Conservation (phyloP, 2,329 filamentous ascomycete genomes). For the Penicillium sp. region DNA sequence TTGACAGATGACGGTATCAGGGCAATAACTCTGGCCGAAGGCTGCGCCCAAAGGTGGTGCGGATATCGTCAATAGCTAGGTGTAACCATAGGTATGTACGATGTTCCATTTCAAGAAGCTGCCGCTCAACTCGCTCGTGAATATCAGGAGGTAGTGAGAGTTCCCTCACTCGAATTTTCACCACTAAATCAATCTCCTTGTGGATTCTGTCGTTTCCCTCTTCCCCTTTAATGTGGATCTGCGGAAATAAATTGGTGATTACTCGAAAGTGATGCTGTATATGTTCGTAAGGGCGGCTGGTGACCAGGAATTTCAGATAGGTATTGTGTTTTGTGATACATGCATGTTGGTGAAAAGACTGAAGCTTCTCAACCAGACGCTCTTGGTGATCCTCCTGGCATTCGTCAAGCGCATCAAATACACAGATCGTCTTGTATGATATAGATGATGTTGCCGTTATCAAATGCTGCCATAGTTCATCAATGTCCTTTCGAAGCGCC, state of each 20-base stretch:
- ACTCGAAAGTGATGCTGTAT: slow-evolving; percentile 7
- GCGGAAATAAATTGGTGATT: slow-evolving; percentile 2
- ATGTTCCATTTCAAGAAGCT: slow-evolving; percentile 19
- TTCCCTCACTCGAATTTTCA: slow-evolving; percentile 12
- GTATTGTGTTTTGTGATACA: not conserved
- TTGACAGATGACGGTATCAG: slow-evolving; percentile 14
- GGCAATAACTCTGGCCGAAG: slow-evolving; percentile 12
- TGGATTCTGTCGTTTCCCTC: slow-evolving; percentile 15
- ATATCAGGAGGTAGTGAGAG: slow-evolving; percentile 6
- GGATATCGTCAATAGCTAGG: slow-evolving; percentile 16
- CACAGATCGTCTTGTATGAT: slow-evolving; percentile 9
- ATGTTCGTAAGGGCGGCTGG: slow-evolving; percentile 19
- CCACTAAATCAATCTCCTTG: slow-evolving; percentile 13
- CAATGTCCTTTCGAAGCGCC: slow-evolving; percentile 12
- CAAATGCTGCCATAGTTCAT: slow-evolving; percentile 18
- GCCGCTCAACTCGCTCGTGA: slow-evolving; percentile 5
- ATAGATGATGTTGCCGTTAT: slow-evolving; percentile 1
- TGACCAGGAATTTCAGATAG: slow-evolving; percentile 20
- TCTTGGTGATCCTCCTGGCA: slow-evolving; percentile 2
- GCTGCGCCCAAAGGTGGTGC: slow-evolving; percentile 3
- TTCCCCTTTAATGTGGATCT: slow-evolving; percentile 13
- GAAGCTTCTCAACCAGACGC: slow-evolving; percentile 10
- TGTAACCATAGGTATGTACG: slow-evolving; percentile 25
- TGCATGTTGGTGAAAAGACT: not conserved
- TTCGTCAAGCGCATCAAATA: slow-evolving; percentile 12